These are phyloP conservation scores for Vigna hirtella DNA, from an alignment of 306 rosid species.

Conservation along the genomic window DNA sequence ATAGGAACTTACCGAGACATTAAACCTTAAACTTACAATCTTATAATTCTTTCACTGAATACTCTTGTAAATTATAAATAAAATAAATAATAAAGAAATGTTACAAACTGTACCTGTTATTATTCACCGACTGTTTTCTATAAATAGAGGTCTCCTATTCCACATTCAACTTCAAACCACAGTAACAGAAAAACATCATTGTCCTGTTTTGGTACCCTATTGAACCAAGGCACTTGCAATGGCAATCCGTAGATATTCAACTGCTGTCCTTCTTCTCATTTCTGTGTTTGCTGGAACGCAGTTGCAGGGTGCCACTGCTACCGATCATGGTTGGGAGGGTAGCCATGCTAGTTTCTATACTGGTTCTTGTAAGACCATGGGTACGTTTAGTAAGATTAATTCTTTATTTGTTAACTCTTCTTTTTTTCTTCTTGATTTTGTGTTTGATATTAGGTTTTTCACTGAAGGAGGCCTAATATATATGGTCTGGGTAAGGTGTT, in stretches of 20 bases:
- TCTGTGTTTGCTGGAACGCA: slow-evolving; percentile 42
- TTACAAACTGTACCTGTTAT: background rate
- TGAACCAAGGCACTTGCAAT: slow-evolving; percentile 34
- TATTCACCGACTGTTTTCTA: slow-evolving; percentile 41
- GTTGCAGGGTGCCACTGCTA: slow-evolving; percentile 47
- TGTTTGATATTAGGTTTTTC: too few species aligned
- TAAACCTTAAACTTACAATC: too few species aligned
- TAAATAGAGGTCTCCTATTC: slow-evolving; percentile 47
- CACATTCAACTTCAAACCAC: slow-evolving; percentile 26
- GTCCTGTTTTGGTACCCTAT: background rate
- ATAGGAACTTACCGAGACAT: too few species aligned
- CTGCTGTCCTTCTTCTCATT: slow-evolving; percentile 23
- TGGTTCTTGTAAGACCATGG: slow-evolving; percentile 85
- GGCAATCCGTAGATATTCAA: slow-evolving; percentile 49
- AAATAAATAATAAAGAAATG: too few species aligned
- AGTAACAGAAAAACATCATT: slow-evolving; percentile 27
- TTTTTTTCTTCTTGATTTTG: too few species aligned
- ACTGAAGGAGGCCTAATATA: too few species aligned
- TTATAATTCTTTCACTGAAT: too few species aligned
- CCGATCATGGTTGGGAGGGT: slow-evolving; percentile 65
- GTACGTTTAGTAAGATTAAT: slow-evolving; percentile 43
- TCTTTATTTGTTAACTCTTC: too few species aligned
- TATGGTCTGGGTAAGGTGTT: too few species aligned
- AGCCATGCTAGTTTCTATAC: slow-evolving; percentile 90
- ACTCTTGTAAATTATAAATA: too few species aligned